Percentiles rank a stretch among this genome's conserved stretches.
phyloP scores from a whole-genome alignment of 139 green algal species.

The Monoraphidium neglectum region DNA sequence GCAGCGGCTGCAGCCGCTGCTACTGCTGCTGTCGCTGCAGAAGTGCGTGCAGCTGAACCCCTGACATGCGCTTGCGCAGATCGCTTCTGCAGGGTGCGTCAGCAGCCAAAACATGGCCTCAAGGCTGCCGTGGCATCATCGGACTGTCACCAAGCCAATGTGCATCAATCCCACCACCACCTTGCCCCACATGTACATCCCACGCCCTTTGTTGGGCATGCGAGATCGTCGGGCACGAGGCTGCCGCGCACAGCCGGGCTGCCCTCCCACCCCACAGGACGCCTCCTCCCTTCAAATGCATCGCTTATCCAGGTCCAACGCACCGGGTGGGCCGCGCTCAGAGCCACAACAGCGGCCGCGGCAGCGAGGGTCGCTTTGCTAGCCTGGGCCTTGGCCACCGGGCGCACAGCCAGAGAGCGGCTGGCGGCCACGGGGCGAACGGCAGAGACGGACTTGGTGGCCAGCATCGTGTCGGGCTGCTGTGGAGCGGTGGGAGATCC shows the following conservation, averaged over 20 bases:
- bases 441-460: not conserved
- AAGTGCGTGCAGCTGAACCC: not conserved
- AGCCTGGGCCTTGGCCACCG: constrained; percentile 17
- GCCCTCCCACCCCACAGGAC: not conserved
- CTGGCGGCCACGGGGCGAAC: not conserved
- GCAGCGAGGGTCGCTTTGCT: constrained; percentile 1
- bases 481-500: too few species aligned
- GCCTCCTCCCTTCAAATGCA: too few species aligned
- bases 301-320: constrained; percentile 2
- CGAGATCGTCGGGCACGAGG: not conserved
- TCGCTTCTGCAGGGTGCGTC: too few species aligned
- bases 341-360: constrained; percentile 11
- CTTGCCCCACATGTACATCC: not conserved
- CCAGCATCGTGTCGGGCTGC: constrained; percentile 1
- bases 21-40: not conserved
- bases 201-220: not conserved
- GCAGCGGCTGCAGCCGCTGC: not conserved
- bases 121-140: too few species aligned
- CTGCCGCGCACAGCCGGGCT: not conserved
- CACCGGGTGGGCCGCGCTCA: constrained; percentile 5
- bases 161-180: not conserved
- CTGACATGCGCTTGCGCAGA: too few species aligned
- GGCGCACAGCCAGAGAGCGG: constrained; percentile 9
- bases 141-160: too few species aligned
- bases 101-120: too few species aligned